These are phyloP conservation scores for Russula lepida DNA, from an alignment of 768 basidiomycete species.

Conservation along the genomic window DNA sequence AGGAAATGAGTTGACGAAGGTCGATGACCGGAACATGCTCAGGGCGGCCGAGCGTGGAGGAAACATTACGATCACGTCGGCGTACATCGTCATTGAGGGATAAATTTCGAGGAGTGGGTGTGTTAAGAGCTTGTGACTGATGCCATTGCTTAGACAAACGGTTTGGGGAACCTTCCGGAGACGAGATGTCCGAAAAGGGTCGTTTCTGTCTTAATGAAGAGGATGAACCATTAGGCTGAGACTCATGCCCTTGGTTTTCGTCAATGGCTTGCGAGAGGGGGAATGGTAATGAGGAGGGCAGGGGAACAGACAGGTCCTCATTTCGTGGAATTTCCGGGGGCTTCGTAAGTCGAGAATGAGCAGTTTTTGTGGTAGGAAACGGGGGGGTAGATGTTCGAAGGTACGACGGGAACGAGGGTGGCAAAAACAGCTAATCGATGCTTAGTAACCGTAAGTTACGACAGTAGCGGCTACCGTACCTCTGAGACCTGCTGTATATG, in stretches of 20 bases:
- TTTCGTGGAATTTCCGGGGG: slow-evolving; percentile 10
- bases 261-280: slow-evolving; percentile 7
- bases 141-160: neutral
- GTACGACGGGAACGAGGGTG: slow-evolving; percentile 18
- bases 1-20: slow-evolving; percentile 35
- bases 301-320: neutral
- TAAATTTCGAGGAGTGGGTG: neutral
- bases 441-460: neutral
- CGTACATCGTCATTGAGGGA: neutral
- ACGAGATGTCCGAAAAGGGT: neutral
- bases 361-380: neutral
- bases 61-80: slow-evolving; percentile 22
- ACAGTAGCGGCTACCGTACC: neutral
- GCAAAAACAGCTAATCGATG: slow-evolving; percentile 9
- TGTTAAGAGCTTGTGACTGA: neutral
- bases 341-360: slow-evolving; percentile 3
- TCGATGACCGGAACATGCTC: slow-evolving; percentile 33
- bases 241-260: neutral
- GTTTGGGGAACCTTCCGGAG: neutral
- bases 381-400: slow-evolving; percentile 15
- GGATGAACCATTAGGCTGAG: neutral
- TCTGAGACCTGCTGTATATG: slow-evolving; percentile 12
- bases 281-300: slow-evolving; percentile 9
- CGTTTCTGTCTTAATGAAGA: neutral
- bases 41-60: slow-evolving; percentile 24